These are phyloP conservation scores for Neospermospora avenae DNA, from an alignment of 2,329 filamentous ascomycete genomes.

Conservation along the genomic window DNA sequence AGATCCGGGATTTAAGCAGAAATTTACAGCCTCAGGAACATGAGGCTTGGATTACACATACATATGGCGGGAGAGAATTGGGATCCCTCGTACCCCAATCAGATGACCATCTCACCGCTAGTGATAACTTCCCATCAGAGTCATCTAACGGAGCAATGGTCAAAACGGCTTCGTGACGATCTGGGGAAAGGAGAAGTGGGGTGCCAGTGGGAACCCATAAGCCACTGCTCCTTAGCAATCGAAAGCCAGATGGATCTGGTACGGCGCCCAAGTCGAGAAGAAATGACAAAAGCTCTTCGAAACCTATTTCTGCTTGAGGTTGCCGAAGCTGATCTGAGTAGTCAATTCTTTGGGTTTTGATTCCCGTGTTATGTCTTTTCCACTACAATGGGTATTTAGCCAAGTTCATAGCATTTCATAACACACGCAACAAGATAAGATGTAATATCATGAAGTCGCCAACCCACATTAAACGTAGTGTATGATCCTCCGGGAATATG, in stretches of 20 bases:
- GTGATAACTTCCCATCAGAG: slow-evolving; percentile 57
- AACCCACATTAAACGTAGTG: slow-evolving; percentile 54
- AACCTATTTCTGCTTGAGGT: slow-evolving; percentile 48
- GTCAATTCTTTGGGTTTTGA: slow-evolving; percentile 60
- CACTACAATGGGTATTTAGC: slow-evolving; percentile 38
- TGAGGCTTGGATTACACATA: too few species aligned
- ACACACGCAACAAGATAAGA: neutral
- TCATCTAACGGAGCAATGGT: slow-evolving; percentile 55
- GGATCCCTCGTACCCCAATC: slow-evolving; percentile 52
- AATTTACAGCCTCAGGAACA: too few species aligned
- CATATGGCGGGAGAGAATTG: slow-evolving; percentile 53
- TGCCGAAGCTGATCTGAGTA: slow-evolving; percentile 50
- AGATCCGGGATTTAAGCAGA: too few species aligned
- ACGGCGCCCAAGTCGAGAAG: slow-evolving; percentile 61
- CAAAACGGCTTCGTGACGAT: slow-evolving; percentile 47
- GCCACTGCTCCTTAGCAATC: slow-evolving; percentile 52
- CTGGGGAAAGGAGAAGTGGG: slow-evolving; percentile 51
- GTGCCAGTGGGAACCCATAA: slow-evolving; percentile 60
- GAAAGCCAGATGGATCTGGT: slow-evolving; percentile 57
- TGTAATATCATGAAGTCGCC: neutral
- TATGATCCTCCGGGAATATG: slow-evolving; percentile 58
- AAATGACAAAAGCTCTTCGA: slow-evolving; percentile 60
- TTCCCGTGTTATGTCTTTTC: slow-evolving; percentile 59
- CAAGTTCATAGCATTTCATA: neutral
- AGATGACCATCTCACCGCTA: slow-evolving; percentile 54